These are phyloP conservation scores for Trichothecium sympodiale DNA, from an alignment of 2,329 filamentous ascomycete species.

Conservation along the genomic window DNA sequence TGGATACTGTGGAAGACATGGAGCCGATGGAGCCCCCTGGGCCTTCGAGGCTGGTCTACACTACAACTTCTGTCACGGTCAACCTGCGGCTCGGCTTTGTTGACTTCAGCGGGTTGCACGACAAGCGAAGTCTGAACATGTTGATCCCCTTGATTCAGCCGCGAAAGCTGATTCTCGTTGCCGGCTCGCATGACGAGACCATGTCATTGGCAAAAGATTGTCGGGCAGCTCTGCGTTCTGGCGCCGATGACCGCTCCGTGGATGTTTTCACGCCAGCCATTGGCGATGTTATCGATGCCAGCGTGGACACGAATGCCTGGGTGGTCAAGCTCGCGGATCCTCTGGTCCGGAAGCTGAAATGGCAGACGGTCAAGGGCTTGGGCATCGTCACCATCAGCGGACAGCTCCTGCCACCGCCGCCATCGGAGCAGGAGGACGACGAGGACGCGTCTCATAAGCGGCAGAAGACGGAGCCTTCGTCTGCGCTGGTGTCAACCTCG, in stretches of 20 bases:
- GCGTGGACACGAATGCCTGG: slow-evolving; percentile 97
- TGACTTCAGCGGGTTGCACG: slow-evolving; percentile 86
- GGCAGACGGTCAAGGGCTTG: slow-evolving; percentile 86
- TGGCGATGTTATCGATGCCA: slow-evolving; percentile 72
- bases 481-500: slow-evolving; percentile 12
- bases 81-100: slow-evolving; percentile 75
- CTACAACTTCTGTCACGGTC: slow-evolving; percentile 51
- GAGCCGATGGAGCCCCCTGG: slow-evolving; percentile 41
- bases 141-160: slow-evolving; percentile 88
- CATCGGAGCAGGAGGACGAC: slow-evolving; percentile 29
- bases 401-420: slow-evolving; percentile 31
- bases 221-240: slow-evolving; percentile 49
- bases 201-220: slow-evolving; percentile 68
- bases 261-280: slow-evolving; percentile 74
- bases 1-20: slow-evolving; percentile 46
- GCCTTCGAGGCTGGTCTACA: slow-evolving; percentile 65
- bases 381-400: slow-evolving; percentile 91
- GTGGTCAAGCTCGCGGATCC: slow-evolving; percentile 78
- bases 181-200: slow-evolving; percentile 71
- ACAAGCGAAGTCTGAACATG: slow-evolving; percentile 89
- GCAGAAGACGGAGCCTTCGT: slow-evolving; percentile 30
- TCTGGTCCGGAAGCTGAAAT: slow-evolving; percentile 77
- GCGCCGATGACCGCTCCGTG: slow-evolving; percentile 36
- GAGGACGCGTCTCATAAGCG: slow-evolving; percentile 36
- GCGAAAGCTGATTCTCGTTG: slow-evolving; percentile 86